Percentiles rank a stretch among this genome's conserved stretches.
phyloP scores from a whole-genome alignment of 2,329 filamentous ascomycete species.

The Xylariaceae sp. region DNA sequence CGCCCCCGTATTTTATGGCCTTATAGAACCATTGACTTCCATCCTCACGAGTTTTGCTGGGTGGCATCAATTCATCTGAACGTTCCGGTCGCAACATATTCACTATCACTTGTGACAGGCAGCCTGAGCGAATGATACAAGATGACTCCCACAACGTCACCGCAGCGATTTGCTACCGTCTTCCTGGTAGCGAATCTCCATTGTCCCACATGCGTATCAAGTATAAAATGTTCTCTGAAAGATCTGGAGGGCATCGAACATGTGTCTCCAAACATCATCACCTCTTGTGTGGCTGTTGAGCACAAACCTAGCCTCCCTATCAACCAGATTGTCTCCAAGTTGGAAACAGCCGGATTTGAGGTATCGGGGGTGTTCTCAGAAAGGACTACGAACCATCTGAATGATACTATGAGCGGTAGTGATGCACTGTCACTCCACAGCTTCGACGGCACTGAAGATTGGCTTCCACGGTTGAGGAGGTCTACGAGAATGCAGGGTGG shows the following conservation, averaged over 20 bases:
- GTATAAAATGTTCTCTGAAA: constrained; percentile 56
- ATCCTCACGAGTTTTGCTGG: too few species aligned
- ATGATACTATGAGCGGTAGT: constrained; percentile 17
- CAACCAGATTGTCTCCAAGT: constrained; percentile 39
- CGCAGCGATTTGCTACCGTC: constrained; percentile 40
- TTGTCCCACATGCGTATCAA: constrained; percentile 67
- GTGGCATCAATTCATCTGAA: neutral
- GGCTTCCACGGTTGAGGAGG: constrained; percentile 9
- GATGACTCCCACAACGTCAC: constrained; percentile 26
- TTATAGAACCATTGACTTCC: too few species aligned
- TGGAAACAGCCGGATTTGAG: constrained; percentile 56
- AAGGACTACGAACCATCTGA: constrained; percentile 27
- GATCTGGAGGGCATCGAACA: constrained; percentile 43
- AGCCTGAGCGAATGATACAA: constrained; percentile 4
- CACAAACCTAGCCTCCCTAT: constrained; percentile 46
- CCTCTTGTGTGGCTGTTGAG: constrained; percentile 53
- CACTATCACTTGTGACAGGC: neutral
- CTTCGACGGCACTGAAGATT: constrained; percentile 23
- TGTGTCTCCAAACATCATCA: constrained; percentile 66
- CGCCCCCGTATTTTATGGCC: too few species aligned
- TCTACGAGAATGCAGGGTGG: constrained; percentile 15
- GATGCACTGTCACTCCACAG: constrained; percentile 7
- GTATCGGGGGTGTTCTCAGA: constrained; percentile 44
- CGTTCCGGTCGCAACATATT: neutral
- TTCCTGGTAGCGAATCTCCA: constrained; percentile 71